Conservation (phyloP, 495 filamentous ascomycete genomes). For the Xylaria cubensis region DNA sequence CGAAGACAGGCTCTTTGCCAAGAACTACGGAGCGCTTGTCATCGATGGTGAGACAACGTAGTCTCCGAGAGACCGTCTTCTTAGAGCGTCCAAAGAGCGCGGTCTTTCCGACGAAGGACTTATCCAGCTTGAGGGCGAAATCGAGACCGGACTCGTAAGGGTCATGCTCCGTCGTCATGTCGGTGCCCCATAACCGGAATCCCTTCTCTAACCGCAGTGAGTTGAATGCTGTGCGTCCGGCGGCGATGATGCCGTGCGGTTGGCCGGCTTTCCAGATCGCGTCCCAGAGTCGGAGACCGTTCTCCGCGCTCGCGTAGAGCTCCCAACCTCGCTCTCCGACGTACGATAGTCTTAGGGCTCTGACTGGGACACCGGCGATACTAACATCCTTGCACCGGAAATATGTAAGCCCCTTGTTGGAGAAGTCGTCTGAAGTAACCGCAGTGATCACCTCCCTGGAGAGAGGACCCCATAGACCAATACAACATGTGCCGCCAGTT, state of each 20-base stretch:
- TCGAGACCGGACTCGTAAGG: conserved; percentile 56
- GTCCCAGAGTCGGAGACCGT: conserved; percentile 56
- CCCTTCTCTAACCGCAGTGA: conserved; percentile 57
- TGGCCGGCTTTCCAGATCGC: conserved; percentile 52
- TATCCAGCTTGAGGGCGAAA: conserved; percentile 42
- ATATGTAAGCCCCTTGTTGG: conserved; percentile 49
- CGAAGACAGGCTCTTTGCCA: conserved; percentile 59
- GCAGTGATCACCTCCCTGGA: conserved; percentile 42
- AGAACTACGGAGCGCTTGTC: conserved; percentile 55
- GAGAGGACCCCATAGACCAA: conserved; percentile 60
- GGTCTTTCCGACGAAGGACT: conserved; percentile 41
- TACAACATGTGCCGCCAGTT: conserved; percentile 57
- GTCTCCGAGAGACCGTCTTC: conserved; percentile 36
- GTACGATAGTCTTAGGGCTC: conserved; percentile 51
- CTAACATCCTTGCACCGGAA: conserved; percentile 48
- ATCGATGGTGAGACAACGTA: conserved; percentile 48
- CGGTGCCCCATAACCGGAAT: conserved; percentile 49
- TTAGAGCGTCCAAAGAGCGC: conserved; percentile 43
- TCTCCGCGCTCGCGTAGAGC: conserved; percentile 55
- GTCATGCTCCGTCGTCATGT: conserved; percentile 58
- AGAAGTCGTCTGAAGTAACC: conserved; percentile 50
- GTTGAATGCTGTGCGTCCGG: conserved; percentile 56
- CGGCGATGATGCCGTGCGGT: conserved; percentile 53
- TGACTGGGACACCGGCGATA: conserved; percentile 43
- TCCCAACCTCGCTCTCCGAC: conserved; percentile 61